These are phyloP conservation scores for Apiospora sp. DNA, from an alignment of 2,329 filamentous ascomycete genomes.

Conservation along the genomic window DNA sequence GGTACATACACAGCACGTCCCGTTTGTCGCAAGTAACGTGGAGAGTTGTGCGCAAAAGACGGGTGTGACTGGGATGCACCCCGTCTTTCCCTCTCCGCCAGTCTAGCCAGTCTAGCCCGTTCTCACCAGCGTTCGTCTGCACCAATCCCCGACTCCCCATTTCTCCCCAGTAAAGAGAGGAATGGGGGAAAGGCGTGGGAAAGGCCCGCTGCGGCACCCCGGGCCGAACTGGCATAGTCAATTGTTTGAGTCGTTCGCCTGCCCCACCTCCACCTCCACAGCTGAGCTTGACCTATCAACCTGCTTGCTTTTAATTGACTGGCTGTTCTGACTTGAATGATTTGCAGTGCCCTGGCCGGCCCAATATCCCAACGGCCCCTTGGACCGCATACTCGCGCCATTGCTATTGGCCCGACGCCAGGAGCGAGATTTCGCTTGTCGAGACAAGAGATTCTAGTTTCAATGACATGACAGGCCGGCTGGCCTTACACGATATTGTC, in stretches of 20 bases:
- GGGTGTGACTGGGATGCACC: conserved; percentile 5
- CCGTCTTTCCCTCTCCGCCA: conserved; percentile 8
- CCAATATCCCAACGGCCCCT: conserved; percentile 16
- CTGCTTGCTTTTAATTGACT: background rate
- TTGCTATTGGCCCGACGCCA: background rate
- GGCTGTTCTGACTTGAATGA: background rate
- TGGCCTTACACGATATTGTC: background rate
- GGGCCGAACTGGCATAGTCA: conserved; percentile 39
- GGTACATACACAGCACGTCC: background rate
- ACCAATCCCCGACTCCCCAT: background rate
- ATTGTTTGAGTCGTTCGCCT: background rate
- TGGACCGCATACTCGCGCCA: background rate
- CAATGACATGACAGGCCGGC: background rate
- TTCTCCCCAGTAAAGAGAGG: background rate
- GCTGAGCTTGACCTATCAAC: background rate
- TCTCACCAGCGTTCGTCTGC: background rate
- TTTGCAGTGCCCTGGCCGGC: conserved; percentile 1
- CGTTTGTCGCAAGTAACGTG: background rate
- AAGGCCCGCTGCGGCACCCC: conserved; percentile 40
- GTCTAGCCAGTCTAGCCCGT: background rate
- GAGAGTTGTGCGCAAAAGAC: background rate
- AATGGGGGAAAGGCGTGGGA: conserved; percentile 13
- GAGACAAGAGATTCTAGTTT: conserved; percentile 18
- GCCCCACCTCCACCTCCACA: background rate
- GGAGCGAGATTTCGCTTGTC: conserved; percentile 5